These are phyloP conservation scores for Clonostachys rosea DNA, from an alignment of 2,329 filamentous ascomycete species.

Conservation along the genomic window DNA sequence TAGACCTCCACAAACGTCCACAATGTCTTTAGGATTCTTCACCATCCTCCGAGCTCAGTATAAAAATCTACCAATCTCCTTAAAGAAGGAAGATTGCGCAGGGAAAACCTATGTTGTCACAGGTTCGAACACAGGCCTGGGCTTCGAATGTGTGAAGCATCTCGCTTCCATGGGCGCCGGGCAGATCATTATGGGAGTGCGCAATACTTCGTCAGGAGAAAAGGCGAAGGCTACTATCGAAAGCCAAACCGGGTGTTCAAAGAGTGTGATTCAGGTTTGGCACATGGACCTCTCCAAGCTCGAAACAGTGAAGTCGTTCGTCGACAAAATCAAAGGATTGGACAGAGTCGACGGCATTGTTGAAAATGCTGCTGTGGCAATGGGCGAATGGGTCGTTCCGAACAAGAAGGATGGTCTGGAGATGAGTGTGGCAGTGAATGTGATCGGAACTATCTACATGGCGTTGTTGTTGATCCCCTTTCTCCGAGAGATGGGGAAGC, in stretches of 20 bases:
- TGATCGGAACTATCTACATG: constrained; percentile 20
- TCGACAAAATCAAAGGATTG: constrained; percentile 7
- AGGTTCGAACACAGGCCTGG: constrained; percentile 33
- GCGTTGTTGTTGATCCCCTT: not conserved
- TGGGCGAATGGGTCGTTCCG: constrained; percentile 6
- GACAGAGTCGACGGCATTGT: constrained; percentile 28
- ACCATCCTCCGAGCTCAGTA: not conserved
- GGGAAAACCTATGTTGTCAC: constrained; percentile 33
- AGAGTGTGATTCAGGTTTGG: constrained; percentile 34
- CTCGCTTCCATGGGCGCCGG: constrained; percentile 28
- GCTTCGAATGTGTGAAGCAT: constrained; percentile 33
- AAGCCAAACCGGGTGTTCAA: constrained; percentile 10
- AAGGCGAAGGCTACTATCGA: constrained; percentile 16
- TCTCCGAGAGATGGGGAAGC: not conserved
- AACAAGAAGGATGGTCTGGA: constrained; percentile 34
- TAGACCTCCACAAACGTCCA: no score
- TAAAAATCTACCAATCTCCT: constrained; percentile 1
- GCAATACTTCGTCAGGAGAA: constrained; percentile 13
- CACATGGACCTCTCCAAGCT: constrained; percentile 34
- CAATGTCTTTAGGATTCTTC: no score
- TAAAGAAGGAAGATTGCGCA: constrained; percentile 16
- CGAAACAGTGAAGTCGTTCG: constrained; percentile 28
- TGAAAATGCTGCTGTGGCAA: constrained; percentile 27
- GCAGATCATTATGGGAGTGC: constrained; percentile 35
- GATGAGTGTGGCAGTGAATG: constrained; percentile 36